Conservation (phyloP, 345 rosid species). For the Eucalyptus polyanthemos region DNA sequence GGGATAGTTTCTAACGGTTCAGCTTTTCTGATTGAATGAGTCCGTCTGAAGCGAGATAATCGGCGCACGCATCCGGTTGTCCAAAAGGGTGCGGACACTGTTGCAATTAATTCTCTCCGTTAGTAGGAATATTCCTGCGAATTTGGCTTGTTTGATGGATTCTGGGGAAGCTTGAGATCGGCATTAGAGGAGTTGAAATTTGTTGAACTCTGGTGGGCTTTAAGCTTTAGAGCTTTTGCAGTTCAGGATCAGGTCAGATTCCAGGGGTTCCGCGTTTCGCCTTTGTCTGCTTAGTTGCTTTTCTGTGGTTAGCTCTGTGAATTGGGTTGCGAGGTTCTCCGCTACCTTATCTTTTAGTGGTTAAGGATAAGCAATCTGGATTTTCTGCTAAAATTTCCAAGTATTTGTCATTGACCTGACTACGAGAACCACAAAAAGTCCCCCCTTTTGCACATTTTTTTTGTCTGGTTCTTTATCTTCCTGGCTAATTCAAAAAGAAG, state of each 20-base stretch:
- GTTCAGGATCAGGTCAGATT: neutral
- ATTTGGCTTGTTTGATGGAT: neutral
- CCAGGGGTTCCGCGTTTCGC: neutral
- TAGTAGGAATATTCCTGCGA: neutral
- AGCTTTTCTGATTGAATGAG: neutral
- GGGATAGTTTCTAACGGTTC: neutral
- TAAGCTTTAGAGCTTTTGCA: neutral
- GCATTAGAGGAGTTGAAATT: neutral
- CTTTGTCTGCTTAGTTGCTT: neutral
- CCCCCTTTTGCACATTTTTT: neutral
- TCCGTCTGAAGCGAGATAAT: neutral
- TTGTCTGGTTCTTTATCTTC: neutral
- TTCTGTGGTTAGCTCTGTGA: neutral
- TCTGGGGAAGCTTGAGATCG: neutral
- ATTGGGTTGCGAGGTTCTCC: neutral
- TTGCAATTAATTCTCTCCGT: neutral
- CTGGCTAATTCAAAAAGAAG: neutral
- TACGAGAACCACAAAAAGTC: neutral
- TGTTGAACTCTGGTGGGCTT: neutral
- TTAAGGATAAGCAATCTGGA: neutral
- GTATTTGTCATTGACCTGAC: neutral
- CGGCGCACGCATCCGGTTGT: neutral
- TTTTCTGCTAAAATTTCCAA: neutral
- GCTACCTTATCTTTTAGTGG: neutral
- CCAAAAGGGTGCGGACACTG: neutral